Conservation (phyloP, 495 filamentous ascomycete genomes). For the Aspergillus homomorphus region DNA sequence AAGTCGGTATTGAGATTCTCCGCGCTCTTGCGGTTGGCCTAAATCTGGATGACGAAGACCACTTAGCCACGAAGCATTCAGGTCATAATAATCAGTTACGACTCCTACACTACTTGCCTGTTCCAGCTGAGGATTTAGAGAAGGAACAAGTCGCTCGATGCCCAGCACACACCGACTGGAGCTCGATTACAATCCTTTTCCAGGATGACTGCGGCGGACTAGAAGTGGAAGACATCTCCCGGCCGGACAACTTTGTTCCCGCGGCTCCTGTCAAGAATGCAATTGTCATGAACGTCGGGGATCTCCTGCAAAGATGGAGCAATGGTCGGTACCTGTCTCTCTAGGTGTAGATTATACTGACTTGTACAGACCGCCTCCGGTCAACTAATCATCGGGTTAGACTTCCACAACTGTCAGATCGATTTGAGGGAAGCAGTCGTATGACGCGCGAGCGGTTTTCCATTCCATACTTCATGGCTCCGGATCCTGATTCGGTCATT, state of each 20-base stretch:
- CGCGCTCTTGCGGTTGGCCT: slow-evolving; percentile 54
- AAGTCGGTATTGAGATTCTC: slow-evolving; percentile 44
- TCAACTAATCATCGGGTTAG: slow-evolving; percentile 57
- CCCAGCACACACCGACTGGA: slow-evolving; percentile 53
- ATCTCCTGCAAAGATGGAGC: slow-evolving; percentile 60
- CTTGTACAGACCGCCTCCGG: slow-evolving; percentile 42
- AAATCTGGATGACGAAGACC: slow-evolving; percentile 43
- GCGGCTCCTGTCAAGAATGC: slow-evolving; percentile 49
- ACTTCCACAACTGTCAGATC: slow-evolving; percentile 36
- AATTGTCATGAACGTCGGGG: slow-evolving; percentile 58
- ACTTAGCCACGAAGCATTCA: slow-evolving; percentile 52
- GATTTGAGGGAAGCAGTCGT: slow-evolving; percentile 32
- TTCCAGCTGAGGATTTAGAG: slow-evolving; percentile 47
- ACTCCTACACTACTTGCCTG: slow-evolving; percentile 62
- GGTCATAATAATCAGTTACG: slow-evolving; percentile 61
- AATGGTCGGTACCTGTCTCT: slow-evolving; percentile 42
- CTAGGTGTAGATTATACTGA: slow-evolving; percentile 1
- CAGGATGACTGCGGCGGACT: slow-evolving; percentile 53
- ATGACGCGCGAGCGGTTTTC: slow-evolving; percentile 56
- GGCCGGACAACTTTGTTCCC: slow-evolving; percentile 49
- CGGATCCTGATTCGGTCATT: slow-evolving; percentile 52
- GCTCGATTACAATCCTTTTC: slow-evolving; percentile 50
- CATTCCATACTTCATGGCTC: slow-evolving; percentile 60
- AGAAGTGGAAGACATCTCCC: slow-evolving; percentile 54
- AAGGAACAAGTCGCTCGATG: slow-evolving; percentile 47